Conservation (phyloP, 2,329 filamentous ascomycete genomes). For the Fusarium papillatum region DNA sequence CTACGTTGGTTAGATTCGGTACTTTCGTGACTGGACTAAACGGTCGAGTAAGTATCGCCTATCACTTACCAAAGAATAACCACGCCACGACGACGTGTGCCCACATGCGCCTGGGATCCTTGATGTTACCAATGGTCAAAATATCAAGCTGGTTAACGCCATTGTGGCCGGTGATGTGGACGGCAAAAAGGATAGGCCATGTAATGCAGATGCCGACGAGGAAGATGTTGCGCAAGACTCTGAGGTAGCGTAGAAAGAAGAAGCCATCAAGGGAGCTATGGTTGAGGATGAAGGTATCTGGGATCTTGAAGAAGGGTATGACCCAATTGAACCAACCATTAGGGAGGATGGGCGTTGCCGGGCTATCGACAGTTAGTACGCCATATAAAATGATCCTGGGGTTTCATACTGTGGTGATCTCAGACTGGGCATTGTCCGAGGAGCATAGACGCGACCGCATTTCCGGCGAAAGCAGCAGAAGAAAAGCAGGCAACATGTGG, state of each 20-base stretch:
- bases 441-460: conserved; percentile 67
- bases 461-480: conserved; percentile 64
- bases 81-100: conserved; percentile 87
- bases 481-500: conserved; percentile 61
- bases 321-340: conserved; percentile 78
- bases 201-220: conserved; percentile 87
- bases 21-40: neutral
- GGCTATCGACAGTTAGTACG: conserved; percentile 49
- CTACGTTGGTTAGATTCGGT: conserved; percentile 52
- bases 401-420: conserved; percentile 55
- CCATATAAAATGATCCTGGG: neutral
- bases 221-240: conserved; percentile 83
- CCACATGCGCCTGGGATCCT: conserved; percentile 74
- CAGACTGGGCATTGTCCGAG: conserved; percentile 64
- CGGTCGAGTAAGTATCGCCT: neutral
- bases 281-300: conserved; percentile 86
- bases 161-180: conserved; percentile 87
- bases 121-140: conserved; percentile 84
- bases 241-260: conserved; percentile 82
- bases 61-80: conserved; percentile 72
- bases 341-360: conserved; percentile 71
- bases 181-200: conserved; percentile 87
- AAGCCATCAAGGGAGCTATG: conserved; percentile 95
- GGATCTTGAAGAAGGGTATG: conserved; percentile 73
- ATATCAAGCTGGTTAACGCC: conserved; percentile 77